Percentiles rank a stretch among this genome's conserved stretches.
These are phyloP conservation scores for Mycena alexandri DNA, from an alignment of 768 basidiomycete genomes.

Conservation along the genomic window DNA sequence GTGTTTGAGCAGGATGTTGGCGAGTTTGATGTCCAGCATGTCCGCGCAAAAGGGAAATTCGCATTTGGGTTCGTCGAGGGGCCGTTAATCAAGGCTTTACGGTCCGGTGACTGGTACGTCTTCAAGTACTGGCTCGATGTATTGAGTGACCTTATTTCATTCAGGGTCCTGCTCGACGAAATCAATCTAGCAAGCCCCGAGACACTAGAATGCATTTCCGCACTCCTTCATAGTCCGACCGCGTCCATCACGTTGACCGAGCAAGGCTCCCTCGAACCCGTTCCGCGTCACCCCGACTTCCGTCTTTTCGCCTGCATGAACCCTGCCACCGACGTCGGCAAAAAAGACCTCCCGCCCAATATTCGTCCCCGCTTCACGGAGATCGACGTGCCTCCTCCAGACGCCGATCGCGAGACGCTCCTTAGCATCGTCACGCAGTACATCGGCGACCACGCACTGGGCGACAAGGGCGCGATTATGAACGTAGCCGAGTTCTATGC, in stretches of 20 bases:
- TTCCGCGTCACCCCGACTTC: constrained; percentile 94
- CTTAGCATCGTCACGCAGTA: constrained; percentile 90
- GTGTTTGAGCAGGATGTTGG: constrained; percentile 75
- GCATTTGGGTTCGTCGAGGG: constrained; percentile 97
- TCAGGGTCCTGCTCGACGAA: constrained; percentile 94
- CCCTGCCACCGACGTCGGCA: constrained; percentile 98
- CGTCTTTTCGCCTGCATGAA: constrained; percentile 99
- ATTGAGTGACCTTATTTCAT: constrained; percentile 5
- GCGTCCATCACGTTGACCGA: constrained; percentile 95
- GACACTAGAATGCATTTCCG: constrained; percentile 92
- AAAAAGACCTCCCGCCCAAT: constrained; percentile 94
- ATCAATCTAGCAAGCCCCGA: constrained; percentile 95
- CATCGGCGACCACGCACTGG: constrained; percentile 84
- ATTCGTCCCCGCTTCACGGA: constrained; percentile 95
- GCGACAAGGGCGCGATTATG: constrained; percentile 89
- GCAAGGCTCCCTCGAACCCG: constrained; percentile 89
- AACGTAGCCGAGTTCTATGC: constrained; percentile 93
- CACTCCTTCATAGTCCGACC: constrained; percentile 86
- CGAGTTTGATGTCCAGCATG: constrained; percentile 90
- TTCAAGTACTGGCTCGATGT: neutral
- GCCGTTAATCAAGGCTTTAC: constrained; percentile 91
- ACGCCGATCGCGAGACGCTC: constrained; percentile 91
- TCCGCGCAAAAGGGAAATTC: constrained; percentile 89
- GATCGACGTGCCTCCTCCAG: constrained; percentile 94
- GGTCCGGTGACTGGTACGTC: constrained; percentile 90